These are phyloP conservation scores for Crucibulum laeve DNA, from an alignment of 768 basidiomycete genomes.

Conservation along the genomic window DNA sequence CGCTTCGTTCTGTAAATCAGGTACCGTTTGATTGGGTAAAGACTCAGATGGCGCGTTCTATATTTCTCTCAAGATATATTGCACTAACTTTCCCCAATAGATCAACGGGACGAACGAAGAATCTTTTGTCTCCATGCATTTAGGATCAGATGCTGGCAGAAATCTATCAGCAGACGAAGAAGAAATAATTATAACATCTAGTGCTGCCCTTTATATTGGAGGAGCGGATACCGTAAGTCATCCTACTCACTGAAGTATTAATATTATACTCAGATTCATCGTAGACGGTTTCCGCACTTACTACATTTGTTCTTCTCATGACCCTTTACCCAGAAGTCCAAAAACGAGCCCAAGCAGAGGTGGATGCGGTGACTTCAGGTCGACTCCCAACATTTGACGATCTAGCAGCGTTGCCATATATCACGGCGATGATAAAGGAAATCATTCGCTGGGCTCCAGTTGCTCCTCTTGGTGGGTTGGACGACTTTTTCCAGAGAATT, in stretches of 20 bases:
- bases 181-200: conserved; percentile 23
- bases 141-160: no score
- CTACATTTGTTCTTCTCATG: conserved; percentile 35
- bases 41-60: conserved; percentile 20
- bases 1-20: conserved; percentile 14
- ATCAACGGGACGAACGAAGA: neutral
- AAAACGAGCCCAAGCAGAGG: conserved; percentile 31
- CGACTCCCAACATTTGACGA: conserved; percentile 32
- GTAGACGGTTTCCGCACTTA: conserved; percentile 29
- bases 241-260: neutral
- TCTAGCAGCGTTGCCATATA: conserved; percentile 24
- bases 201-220: conserved; percentile 25
- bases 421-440: conserved; percentile 34
- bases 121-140: neutral
- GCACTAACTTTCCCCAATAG: neutral
- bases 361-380: conserved; percentile 27
- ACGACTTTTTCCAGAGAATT: neutral
- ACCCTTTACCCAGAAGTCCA: conserved; percentile 31
- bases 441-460: conserved; percentile 29
- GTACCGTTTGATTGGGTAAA: conserved; percentile 28
- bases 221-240: conserved; percentile 34
- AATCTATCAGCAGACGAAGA: conserved; percentile 12
- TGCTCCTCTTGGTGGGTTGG: conserved; percentile 20
- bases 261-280: neutral
- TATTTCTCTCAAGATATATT: neutral